Percentiles rank a stretch among this genome's conserved stretches.
Conservation (phyloP, 352 stramenopile species). For the Phytophthora podocarpi region DNA sequence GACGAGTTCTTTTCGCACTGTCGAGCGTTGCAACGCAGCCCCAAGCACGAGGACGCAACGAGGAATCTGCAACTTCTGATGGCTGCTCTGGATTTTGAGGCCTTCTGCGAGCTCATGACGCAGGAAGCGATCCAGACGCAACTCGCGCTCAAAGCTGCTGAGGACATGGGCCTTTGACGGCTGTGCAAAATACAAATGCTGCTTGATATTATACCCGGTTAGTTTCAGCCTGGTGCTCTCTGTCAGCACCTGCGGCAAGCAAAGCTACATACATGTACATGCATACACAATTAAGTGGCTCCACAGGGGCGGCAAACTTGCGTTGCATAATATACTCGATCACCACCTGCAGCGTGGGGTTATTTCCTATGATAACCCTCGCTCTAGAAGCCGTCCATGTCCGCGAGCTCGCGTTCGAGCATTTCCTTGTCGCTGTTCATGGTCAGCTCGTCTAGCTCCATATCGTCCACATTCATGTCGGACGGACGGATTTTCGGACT, state of each 20-base stretch:
- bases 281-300: slow-evolving; percentile 21
- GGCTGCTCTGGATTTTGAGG: slow-evolving; percentile 57
- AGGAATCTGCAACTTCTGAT: slow-evolving; percentile 54
- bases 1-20: slow-evolving; percentile 64
- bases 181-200: slow-evolving; percentile 24
- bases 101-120: slow-evolving; percentile 62
- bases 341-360: slow-evolving; percentile 1
- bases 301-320: not conserved
- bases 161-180: slow-evolving; percentile 61
- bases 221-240: slow-evolving; percentile 22
- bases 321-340: slow-evolving; percentile 6
- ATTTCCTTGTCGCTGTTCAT: slow-evolving; percentile 68
- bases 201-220: slow-evolving; percentile 50
- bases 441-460: slow-evolving; percentile 56
- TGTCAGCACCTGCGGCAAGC: slow-evolving; percentile 18
- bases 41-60: slow-evolving; percentile 42
- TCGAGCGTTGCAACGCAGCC: slow-evolving; percentile 31
- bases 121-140: slow-evolving; percentile 52
- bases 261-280: slow-evolving; percentile 38
- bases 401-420: slow-evolving; percentile 68
- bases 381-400: slow-evolving; percentile 53
- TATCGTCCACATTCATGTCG: slow-evolving; percentile 75
- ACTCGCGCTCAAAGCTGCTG: slow-evolving; percentile 49
- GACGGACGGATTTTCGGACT: slow-evolving; percentile 72
- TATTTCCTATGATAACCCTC: slow-evolving; percentile 37